These are phyloP conservation scores for Naganishia onofrii DNA, from an alignment of 768 basidiomycete genomes.

Conservation along the genomic window DNA sequence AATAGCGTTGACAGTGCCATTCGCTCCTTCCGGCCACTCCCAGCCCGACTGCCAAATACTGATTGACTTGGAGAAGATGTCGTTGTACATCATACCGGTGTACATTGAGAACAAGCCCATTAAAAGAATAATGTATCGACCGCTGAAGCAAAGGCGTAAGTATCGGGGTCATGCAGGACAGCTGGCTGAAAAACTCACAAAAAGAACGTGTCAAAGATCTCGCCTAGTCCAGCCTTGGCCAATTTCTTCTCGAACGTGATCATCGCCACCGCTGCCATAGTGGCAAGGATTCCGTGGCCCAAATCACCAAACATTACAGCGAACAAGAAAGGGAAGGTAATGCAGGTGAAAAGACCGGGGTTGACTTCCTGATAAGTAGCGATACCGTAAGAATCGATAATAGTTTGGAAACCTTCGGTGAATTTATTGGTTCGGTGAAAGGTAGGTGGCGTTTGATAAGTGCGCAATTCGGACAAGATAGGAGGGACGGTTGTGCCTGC, in stretches of 20 bases:
- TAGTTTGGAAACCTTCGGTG: slow-evolving; percentile 92
- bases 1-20: slow-evolving; percentile 57
- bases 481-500: slow-evolving; percentile 90
- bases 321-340: slow-evolving; percentile 95
- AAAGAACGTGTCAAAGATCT: slow-evolving; percentile 87
- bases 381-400: slow-evolving; percentile 96
- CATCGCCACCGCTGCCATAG: slow-evolving; percentile 74
- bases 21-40: slow-evolving; percentile 65
- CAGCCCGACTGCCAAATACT: slow-evolving; percentile 85
- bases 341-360: slow-evolving; percentile 78
- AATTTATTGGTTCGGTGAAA: slow-evolving; percentile 94
- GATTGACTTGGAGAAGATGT: slow-evolving; percentile 91
- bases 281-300: slow-evolving; percentile 85
- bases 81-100: slow-evolving; percentile 97
- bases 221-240: slow-evolving; percentile 69
- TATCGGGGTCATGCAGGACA: background rate
- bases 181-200: slow-evolving; percentile 61
- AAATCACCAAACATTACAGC: slow-evolving; percentile 99
- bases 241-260: slow-evolving; percentile 79
- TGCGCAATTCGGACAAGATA: slow-evolving; percentile 83
- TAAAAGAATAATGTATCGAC: slow-evolving; percentile 94
- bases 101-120: slow-evolving; percentile 98
- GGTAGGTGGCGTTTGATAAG: slow-evolving; percentile 88
- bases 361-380: slow-evolving; percentile 95
- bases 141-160: slow-evolving; percentile 47